Percentiles rank a stretch among this genome's conserved stretches.
Conservation (phyloP, 306 rosid species). For the Dryas octopetala region DNA sequence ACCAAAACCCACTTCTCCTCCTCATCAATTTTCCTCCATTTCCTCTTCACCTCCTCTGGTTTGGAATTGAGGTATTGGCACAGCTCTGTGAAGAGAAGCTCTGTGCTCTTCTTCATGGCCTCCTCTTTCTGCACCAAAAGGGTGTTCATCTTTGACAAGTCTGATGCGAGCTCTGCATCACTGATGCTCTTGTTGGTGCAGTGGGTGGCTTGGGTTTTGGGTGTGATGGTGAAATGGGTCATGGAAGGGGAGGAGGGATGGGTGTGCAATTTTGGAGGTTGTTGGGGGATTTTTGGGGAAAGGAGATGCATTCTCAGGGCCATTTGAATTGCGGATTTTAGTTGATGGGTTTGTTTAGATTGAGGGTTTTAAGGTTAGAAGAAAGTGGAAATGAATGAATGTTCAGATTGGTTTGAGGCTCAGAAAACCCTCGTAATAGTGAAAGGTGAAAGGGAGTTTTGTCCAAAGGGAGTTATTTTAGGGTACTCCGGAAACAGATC, state of each 20-base stretch:
- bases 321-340: constrained; percentile 30
- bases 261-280: constrained; percentile 21
- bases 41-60: constrained; percentile 47
- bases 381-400: too few species aligned
- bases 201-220: constrained; percentile 27
- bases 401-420: too few species aligned
- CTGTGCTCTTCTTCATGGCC: constrained; percentile 70
- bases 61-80: constrained; percentile 45
- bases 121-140: constrained; percentile 47
- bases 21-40: constrained; percentile 60
- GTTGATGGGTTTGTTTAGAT: too few species aligned
- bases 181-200: constrained; percentile 38
- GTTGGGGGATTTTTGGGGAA: constrained; percentile 12
- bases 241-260: constrained; percentile 1
- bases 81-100: constrained; percentile 59
- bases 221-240: constrained; percentile 20
- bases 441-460: too few species aligned
- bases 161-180: constrained; percentile 58
- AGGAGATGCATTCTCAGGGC: constrained; percentile 32
- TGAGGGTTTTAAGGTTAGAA: too few species aligned
- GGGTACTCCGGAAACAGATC: too few species aligned
- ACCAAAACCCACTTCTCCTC: constrained; percentile 54
- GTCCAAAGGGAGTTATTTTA: too few species aligned
- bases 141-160: constrained; percentile 48
- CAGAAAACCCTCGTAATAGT: too few species aligned